A percentile compares a stretch with the other conserved stretches of the same genome.
Conservation (phyloP, 345 rosid genomes). For the Triadica sebifera region DNA sequence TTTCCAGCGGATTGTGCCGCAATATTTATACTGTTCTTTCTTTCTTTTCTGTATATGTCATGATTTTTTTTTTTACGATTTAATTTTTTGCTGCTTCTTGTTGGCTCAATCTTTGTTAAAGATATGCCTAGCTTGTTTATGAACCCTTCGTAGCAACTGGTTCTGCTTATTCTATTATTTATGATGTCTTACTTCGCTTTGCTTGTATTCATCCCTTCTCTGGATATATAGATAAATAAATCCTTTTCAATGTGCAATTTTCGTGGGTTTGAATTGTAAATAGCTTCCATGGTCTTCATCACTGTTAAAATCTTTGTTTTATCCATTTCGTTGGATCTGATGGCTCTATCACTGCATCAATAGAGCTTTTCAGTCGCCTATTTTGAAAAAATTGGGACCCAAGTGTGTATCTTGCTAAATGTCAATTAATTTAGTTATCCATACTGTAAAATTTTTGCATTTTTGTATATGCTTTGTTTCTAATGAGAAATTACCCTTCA, state of each 20-base stretch:
- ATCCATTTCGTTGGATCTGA: background rate
- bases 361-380: background rate
- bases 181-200: too few species aligned
- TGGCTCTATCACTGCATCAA: background rate
- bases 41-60: too few species aligned
- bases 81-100: too few species aligned
- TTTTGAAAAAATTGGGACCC: background rate
- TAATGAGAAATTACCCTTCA: background rate
- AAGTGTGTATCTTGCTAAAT: background rate
- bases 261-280: background rate
- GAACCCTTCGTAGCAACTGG: too few species aligned
- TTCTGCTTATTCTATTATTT: too few species aligned
- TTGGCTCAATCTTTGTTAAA: too few species aligned
- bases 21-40: too few species aligned
- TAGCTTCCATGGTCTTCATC: background rate
- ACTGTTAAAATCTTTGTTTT: background rate
- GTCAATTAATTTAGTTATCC: background rate
- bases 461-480: background rate
- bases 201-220: too few species aligned
- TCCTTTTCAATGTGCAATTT: background rate
- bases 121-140: too few species aligned
- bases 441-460: too few species aligned
- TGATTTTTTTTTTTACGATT: too few species aligned
- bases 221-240: background rate
- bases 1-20: too few species aligned